phyloP scores from a whole-genome alignment of 2,329 filamentous ascomycete genomes.

The Scytalidium sp. region DNA sequence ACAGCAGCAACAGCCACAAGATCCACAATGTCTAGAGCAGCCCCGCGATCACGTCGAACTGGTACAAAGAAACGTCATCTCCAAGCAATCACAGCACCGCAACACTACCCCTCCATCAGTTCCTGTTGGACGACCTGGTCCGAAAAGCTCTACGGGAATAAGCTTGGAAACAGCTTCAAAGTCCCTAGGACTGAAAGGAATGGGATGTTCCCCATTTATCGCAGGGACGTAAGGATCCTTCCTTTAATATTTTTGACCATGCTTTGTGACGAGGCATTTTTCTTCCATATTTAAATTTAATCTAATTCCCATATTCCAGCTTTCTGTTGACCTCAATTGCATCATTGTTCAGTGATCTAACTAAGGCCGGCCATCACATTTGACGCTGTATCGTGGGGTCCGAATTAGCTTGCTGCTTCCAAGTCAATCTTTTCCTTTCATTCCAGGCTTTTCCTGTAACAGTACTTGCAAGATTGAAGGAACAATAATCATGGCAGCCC shows the following conservation, averaged over 20 bases:
- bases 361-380: too few relatives aligned
- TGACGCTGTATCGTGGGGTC: too few relatives aligned
- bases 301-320: neutral
- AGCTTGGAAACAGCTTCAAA: too few relatives aligned
- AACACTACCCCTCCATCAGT: neutral
- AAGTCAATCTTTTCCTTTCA: neutral
- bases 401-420: too few relatives aligned
- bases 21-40: neutral
- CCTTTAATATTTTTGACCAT: too few relatives aligned
- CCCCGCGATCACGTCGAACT: neutral
- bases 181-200: too few relatives aligned
- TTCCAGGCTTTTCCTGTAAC: neutral
- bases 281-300: neutral
- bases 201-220: neutral
- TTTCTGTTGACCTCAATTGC: neutral
- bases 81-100: neutral
- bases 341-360: too few relatives aligned
- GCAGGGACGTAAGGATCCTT: too few relatives aligned
- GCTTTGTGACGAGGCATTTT: neutral
- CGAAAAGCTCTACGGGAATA: too few relatives aligned
- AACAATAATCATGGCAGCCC: conserved; percentile 11
- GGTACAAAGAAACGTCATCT: neutral
- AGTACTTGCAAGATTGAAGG: neutral
- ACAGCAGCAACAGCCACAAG: too few relatives aligned
- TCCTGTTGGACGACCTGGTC: neutral